These are phyloP conservation scores for Lagenaria siceraria DNA, from an alignment of 306 rosid genomes.

Conservation along the genomic window DNA sequence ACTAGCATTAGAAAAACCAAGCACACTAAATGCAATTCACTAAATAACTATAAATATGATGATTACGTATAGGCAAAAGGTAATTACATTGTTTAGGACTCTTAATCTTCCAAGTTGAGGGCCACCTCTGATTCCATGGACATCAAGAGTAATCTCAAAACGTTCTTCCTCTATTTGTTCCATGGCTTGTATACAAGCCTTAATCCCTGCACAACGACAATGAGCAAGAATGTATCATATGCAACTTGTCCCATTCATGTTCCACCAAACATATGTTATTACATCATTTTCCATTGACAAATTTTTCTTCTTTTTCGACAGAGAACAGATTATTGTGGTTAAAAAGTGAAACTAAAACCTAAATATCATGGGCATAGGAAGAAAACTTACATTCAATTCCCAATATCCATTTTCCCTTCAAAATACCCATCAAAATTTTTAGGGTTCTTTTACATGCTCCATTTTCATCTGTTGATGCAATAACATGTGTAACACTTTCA, in stretches of 20 bases:
- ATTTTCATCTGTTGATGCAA: constrained; percentile 72
- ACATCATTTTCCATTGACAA: neutral
- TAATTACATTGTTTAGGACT: constrained; percentile 49
- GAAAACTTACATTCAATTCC: constrained; percentile 46
- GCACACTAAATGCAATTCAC: neutral
- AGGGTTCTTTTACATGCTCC: constrained; percentile 88
- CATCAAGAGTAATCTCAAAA: constrained; percentile 56
- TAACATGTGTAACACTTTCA: constrained; percentile 68
- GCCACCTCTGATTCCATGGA: constrained; percentile 68
- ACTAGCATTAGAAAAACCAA: neutral
- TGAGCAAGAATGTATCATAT: neutral
- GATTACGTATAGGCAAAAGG: neutral
- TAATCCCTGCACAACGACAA: constrained; percentile 49
- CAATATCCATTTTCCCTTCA: constrained; percentile 92
- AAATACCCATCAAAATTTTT: constrained; percentile 75
- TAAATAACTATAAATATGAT: neutral
- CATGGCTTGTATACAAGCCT: constrained; percentile 51
- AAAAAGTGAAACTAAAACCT: neutral
- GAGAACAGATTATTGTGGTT: neutral
- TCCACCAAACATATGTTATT: neutral
- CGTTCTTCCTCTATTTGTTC: constrained; percentile 50
- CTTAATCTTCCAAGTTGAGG: constrained; percentile 81
- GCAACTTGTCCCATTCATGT: neutral
- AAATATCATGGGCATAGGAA: neutral
- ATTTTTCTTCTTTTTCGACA: neutral